Base-by-base conservation (phyloP, 2,329 filamentous ascomycete genomes). In the Botrytis squamosa region DNA sequence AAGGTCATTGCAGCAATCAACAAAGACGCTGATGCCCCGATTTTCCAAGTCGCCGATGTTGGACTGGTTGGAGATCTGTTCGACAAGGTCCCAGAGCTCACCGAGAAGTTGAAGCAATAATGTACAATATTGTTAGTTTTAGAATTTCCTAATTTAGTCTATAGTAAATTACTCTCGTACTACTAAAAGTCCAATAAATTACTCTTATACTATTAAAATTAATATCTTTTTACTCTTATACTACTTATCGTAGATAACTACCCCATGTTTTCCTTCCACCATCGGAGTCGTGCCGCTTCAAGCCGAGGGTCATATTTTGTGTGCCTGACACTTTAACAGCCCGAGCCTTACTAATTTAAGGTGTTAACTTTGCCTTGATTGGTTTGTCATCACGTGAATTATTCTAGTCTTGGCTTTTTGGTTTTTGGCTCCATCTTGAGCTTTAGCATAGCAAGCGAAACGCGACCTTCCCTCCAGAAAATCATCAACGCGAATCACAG, bases 1-100 rank as follows among this genome's bases (percentile, higher is more conserved):
- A 99, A 99, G 86, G 96, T 99, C 74, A 99, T 99, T 85, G 96
- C 95, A 36, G 94, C 94, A 22, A 98, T 99, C 82, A 99, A 99
- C 88, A 99, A 99, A 86, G 96, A 99, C 81, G 86, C 91, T 7
- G 96, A 99, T 83, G 96, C 96, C 73, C 96, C 96, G 44, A 99
- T 99, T 79, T 99, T 99, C 88, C 96, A 99, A 84, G 90, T 99
- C 74, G 96, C 96, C 7, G 96, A 99, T 84, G 94, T 98, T 71
- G 96, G 96, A 20, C 86, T 99, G 70, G 95, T 99, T 8, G 95
- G 95, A 59, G 96, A 99, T 85, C 84, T 99, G 79, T 98, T 98
- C 82, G 94, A 97, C 74, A 95, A 94, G 85, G 94, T 98, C 62
- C 96, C 96, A 1, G 95, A 98, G 86, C 85, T 99, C 83, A 98